Percentiles rank a stretch among this genome's conserved stretches.
phyloP scores from a whole-genome alignment of 2,329 filamentous ascomycete genomes.

The Cercospora sp. region DNA sequence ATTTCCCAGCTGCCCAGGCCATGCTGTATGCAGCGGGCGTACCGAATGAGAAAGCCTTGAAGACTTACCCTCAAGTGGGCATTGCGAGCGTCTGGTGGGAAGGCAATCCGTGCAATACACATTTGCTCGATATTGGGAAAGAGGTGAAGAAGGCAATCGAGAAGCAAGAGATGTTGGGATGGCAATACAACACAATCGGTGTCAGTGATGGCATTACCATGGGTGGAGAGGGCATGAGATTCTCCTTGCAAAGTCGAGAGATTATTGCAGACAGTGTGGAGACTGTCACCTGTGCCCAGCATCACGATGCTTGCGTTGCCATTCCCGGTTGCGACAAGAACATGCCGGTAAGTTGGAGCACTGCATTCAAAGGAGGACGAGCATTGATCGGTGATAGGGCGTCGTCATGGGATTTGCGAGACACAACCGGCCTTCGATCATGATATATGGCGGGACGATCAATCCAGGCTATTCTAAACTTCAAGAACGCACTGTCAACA shows the following conservation, averaged over 20 bases:
- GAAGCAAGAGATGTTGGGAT: constrained; percentile 84
- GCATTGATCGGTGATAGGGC: background rate
- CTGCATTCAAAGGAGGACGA: too few relatives aligned
- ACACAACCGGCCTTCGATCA: constrained; percentile 87
- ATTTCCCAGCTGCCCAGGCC: constrained; percentile 89
- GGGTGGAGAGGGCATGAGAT: constrained; percentile 94
- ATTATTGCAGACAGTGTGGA: constrained; percentile 95
- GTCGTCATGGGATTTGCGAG: constrained; percentile 76
- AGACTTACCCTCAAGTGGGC: constrained; percentile 85
- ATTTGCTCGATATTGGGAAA: constrained; percentile 82
- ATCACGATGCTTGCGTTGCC: constrained; percentile 88
- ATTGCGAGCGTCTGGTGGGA: constrained; percentile 96
- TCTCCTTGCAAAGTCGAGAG: constrained; percentile 85
- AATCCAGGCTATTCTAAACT: constrained; percentile 79
- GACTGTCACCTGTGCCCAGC: constrained; percentile 86
- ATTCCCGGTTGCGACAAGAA: constrained; percentile 97
- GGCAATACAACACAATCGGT: constrained; percentile 89
- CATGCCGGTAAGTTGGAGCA: constrained; percentile 72
- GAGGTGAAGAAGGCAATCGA: constrained; percentile 80
- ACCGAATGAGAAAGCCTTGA: constrained; percentile 79
- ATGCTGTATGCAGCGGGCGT: constrained; percentile 96
- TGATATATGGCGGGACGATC: constrained; percentile 94
- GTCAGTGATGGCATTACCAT: constrained; percentile 93
- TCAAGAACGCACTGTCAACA: constrained; percentile 78
- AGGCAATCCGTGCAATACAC: constrained; percentile 80